Conservation (phyloP, 495 filamentous ascomycete species). For the Cercophora newfieldiana region DNA sequence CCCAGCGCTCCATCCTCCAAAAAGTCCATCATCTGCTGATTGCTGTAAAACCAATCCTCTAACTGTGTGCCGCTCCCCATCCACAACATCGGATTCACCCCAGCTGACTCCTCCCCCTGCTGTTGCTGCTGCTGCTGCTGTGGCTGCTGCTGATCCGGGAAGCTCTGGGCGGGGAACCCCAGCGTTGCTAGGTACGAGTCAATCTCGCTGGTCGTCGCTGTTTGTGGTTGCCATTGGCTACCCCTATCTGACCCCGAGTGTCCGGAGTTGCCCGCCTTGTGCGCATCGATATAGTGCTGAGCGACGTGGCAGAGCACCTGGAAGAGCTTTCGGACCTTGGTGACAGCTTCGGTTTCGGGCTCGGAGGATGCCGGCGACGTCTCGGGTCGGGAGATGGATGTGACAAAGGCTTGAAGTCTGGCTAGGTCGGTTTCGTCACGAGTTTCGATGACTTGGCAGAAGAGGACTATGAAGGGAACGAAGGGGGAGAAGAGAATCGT, state of each 20-base stretch:
- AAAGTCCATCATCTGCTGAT: slow-evolving; percentile 62
- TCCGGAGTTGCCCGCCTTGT: neutral
- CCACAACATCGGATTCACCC: slow-evolving; percentile 28
- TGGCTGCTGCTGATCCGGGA: neutral
- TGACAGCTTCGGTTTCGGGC: slow-evolving; percentile 51
- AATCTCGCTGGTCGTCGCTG: slow-evolving; percentile 7
- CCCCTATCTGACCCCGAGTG: neutral
- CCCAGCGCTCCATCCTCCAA: slow-evolving; percentile 54
- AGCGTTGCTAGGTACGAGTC: slow-evolving; percentile 24
- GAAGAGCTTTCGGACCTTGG: slow-evolving; percentile 58
- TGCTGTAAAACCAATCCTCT: slow-evolving; percentile 67
- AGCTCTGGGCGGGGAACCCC: slow-evolving; percentile 13
- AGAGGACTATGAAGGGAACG: slow-evolving; percentile 67
- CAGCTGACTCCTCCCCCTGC: neutral
- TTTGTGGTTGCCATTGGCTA: neutral
- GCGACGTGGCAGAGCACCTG: slow-evolving; percentile 62
- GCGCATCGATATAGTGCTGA: slow-evolving; percentile 54
- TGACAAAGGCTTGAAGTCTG: slow-evolving; percentile 57
- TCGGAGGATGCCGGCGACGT: slow-evolving; percentile 28
- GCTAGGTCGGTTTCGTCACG: slow-evolving; percentile 45
- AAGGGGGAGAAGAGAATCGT: slow-evolving; percentile 64
- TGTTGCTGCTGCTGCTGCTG: neutral
- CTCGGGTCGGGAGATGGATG: slow-evolving; percentile 49
- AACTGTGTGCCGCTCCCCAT: slow-evolving; percentile 46
- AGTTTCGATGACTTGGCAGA: slow-evolving; percentile 63